A percentile compares a stretch with the other conserved stretches of the same genome.
These are phyloP conservation scores for Epichloe coenophiala DNA, from an alignment of 2,329 filamentous ascomycete species.

Conservation along the genomic window DNA sequence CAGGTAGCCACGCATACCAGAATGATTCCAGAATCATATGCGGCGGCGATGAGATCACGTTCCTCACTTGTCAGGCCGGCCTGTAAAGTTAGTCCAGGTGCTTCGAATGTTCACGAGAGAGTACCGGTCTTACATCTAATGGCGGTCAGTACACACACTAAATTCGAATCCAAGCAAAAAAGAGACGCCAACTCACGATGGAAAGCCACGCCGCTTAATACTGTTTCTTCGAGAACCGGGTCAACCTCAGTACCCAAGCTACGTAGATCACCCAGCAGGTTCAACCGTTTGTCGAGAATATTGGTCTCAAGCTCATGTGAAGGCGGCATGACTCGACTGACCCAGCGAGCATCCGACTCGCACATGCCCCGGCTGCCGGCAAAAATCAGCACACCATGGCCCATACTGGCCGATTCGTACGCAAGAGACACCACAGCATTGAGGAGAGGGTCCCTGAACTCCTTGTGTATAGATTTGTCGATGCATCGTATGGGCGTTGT, in stretches of 20 bases:
- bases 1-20: constrained; percentile 66
- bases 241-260: constrained; percentile 56
- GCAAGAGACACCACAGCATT: constrained; percentile 61
- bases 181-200: constrained; percentile 39
- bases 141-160: neutral
- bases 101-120: neutral
- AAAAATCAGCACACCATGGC: constrained; percentile 61
- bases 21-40: constrained; percentile 54
- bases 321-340: constrained; percentile 51
- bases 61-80: constrained; percentile 63
- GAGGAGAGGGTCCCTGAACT: constrained; percentile 49
- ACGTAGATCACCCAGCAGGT: constrained; percentile 52
- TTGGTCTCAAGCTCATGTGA: constrained; percentile 29
- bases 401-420: constrained; percentile 52
- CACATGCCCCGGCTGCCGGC: constrained; percentile 55
- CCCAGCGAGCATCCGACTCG: constrained; percentile 53
- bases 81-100: constrained; percentile 21
- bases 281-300: constrained; percentile 43
- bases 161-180: neutral
- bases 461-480: constrained; percentile 41
- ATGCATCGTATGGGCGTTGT: constrained; percentile 34
- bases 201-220: constrained; percentile 57
- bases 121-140: constrained; percentile 21
- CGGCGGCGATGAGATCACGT: constrained; percentile 54
- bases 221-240: constrained; percentile 46